Conservation (phyloP, 2,329 filamentous ascomycete species). For the Penicillium sp. region DNA sequence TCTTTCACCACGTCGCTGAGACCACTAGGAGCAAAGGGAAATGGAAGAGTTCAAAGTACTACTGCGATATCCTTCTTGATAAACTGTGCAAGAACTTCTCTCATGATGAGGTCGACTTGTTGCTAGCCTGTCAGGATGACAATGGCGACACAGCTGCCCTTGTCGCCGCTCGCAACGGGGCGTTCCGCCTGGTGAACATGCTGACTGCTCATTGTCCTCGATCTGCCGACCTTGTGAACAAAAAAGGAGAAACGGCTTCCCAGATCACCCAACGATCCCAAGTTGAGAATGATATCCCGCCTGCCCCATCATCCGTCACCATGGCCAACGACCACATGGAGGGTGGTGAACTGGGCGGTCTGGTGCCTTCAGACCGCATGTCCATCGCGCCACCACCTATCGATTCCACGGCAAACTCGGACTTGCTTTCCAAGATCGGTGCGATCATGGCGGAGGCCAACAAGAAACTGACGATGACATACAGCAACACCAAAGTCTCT, state of each 20-base stretch:
- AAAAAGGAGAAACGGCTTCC: slow-evolving; percentile 78
- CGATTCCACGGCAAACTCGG: slow-evolving; percentile 60
- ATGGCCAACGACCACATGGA: slow-evolving; percentile 41
- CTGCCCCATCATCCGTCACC: slow-evolving; percentile 67
- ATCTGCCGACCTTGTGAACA: slow-evolving; percentile 77
- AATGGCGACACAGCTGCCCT: slow-evolving; percentile 90
- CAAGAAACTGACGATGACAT: slow-evolving; percentile 60
- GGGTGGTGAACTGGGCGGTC: slow-evolving; percentile 24
- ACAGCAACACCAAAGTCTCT: slow-evolving; percentile 64
- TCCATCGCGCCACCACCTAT: slow-evolving; percentile 37
- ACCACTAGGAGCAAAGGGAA: slow-evolving; percentile 84
- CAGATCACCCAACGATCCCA: slow-evolving; percentile 72
- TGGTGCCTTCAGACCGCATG: slow-evolving; percentile 32
- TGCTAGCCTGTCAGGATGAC: slow-evolving; percentile 79
- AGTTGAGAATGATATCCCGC: slow-evolving; percentile 62
- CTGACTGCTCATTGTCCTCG: slow-evolving; percentile 72
- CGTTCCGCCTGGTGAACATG: slow-evolving; percentile 69
- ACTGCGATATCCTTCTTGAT: slow-evolving; percentile 86
- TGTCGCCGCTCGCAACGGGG: slow-evolving; percentile 81
- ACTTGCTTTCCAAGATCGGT: slow-evolving; percentile 67
- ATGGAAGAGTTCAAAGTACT: slow-evolving; percentile 86
- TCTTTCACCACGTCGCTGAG: slow-evolving; percentile 90
- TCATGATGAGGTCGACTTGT: slow-evolving; percentile 70
- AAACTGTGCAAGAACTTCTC: slow-evolving; percentile 77
- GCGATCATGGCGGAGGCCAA: slow-evolving; percentile 71